Percentiles rank a stretch among this genome's conserved stretches.
Conservation (phyloP, 371 early-diverging fungal genomes). For the Mortierella sp. region DNA sequence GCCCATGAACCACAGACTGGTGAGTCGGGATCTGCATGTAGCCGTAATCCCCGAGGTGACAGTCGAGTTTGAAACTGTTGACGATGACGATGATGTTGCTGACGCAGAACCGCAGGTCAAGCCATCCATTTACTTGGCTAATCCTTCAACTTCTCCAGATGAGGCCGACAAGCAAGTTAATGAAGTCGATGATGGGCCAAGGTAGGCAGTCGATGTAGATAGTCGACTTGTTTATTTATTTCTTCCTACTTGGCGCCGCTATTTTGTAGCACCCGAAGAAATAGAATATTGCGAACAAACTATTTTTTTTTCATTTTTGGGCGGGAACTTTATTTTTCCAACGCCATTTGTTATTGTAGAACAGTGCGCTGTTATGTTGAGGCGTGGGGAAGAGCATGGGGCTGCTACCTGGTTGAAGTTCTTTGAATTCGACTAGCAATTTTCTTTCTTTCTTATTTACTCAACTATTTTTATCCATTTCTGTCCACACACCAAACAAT, state of each 20-base stretch:
- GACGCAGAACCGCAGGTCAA: background rate
- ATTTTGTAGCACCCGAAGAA: background rate
- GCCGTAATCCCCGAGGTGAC: slow-evolving; percentile 22
- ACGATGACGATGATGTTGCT: background rate
- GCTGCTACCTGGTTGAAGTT: background rate
- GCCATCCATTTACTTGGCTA: background rate
- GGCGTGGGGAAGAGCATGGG: no score
- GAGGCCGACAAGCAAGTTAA: background rate
- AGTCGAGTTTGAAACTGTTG: slow-evolving; percentile 24
- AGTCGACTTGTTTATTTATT: background rate
- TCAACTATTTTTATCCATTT: slow-evolving; percentile 7
- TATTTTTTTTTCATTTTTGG: background rate
- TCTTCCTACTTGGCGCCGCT: background rate
- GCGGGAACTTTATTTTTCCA: slow-evolving; percentile 5
- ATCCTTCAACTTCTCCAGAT: background rate
- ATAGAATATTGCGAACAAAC: background rate
- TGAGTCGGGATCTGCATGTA: slow-evolving; percentile 18
- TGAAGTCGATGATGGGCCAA: background rate
- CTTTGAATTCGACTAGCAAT: no score
- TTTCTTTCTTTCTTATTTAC: background rate
- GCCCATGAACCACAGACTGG: slow-evolving; percentile 8
- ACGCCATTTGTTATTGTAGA: background rate
- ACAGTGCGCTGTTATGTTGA: no score
- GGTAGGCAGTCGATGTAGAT: slow-evolving; percentile 6
- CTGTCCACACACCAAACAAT: background rate